Conservation (phyloP, 805 yeast species). For the Wickerhamomyces chambardii region DNA sequence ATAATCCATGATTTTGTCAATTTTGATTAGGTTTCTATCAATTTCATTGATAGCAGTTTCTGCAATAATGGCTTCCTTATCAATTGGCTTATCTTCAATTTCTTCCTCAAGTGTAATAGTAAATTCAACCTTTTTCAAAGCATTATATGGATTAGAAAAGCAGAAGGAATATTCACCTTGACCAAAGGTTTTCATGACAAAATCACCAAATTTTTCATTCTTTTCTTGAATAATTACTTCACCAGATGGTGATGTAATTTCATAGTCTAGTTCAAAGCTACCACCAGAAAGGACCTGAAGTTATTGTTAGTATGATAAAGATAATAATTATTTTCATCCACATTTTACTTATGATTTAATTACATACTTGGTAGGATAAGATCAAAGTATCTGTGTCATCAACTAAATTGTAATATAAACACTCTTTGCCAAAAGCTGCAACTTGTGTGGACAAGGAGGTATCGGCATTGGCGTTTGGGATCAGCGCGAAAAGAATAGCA, state of each 20-base stretch:
- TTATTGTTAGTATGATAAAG: too few species aligned
- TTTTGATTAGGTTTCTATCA: constrained; percentile 48
- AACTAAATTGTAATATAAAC: constrained; percentile 27
- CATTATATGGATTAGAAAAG: constrained; percentile 56
- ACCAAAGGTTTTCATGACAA: constrained; percentile 45
- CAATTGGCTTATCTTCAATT: constrained; percentile 19
- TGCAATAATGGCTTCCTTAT: constrained; percentile 44
- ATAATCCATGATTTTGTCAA: constrained; percentile 62
- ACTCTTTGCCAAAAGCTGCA: constrained; percentile 33
- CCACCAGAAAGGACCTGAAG: constrained; percentile 52
- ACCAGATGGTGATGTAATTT: constrained; percentile 47
- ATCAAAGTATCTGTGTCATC: constrained; percentile 29
- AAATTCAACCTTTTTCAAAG: constrained; percentile 55
- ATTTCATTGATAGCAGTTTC: constrained; percentile 47
- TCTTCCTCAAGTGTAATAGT: constrained; percentile 43
- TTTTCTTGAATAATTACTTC: constrained; percentile 36
- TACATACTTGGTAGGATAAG: constrained; percentile 27
- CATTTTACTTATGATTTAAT: too few species aligned
- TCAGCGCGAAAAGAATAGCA: not conserved
- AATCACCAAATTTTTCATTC: constrained; percentile 58
- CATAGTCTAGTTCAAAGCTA: constrained; percentile 56
- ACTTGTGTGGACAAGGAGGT: constrained; percentile 23
- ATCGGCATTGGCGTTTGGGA: not conserved
- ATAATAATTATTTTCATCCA: too few species aligned
- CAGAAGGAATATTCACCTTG: constrained; percentile 61